Base-by-base conservation (phyloP, 805 yeast species). In the Hanseniaspora vineae region DNA sequence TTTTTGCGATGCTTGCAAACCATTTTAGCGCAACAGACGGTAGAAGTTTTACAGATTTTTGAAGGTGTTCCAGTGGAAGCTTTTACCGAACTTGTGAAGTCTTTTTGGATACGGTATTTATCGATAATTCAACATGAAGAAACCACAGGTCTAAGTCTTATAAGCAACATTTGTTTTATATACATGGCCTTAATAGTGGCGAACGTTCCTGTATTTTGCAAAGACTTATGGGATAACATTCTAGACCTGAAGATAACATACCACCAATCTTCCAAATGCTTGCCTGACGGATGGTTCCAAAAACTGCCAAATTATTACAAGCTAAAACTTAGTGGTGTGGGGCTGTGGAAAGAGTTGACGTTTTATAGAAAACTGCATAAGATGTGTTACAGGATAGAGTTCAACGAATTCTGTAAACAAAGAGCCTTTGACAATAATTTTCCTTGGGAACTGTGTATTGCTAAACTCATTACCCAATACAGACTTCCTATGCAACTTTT, bases 171-270 rank as follows among this genome's bases (percentile, higher is more conserved):
- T 4, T 55, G 71, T 6, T 55, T 80, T 1, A 61, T 78, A 17
- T 81, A 80, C 57, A 49, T 79, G 44, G 75, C 80, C 2, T 57
- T 74, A n/a, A 51, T 73, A 9, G 69, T 71, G 48, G 53, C 77
- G 51, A 66, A 70, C 31, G 50, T 69, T 18, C 83, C 86, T 0
- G 49, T 80, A 1, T 77, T 73, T 55, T 52, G 72, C 5, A 60
- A 63, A 47, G 84, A 80, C 56, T 58, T 77, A 15, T 55, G 77
- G 17, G 42, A 39, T 20, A 45, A 42, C 46, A 45, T 48, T 4
- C 39, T 44, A 18, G 31, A 37, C 5, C 43, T 43, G 20, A 52
- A 54, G n/a, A 49, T 58, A 3, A 20, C 32, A 2, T 75, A 68
- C 53, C 59, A 71, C 52, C 68, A 63, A 45, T 67, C 75, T 6